Percentiles rank a stretch among this genome's conserved stretches.
Conservation (phyloP, 1,139 yeast species). For the Eremothecium coryli region DNA sequence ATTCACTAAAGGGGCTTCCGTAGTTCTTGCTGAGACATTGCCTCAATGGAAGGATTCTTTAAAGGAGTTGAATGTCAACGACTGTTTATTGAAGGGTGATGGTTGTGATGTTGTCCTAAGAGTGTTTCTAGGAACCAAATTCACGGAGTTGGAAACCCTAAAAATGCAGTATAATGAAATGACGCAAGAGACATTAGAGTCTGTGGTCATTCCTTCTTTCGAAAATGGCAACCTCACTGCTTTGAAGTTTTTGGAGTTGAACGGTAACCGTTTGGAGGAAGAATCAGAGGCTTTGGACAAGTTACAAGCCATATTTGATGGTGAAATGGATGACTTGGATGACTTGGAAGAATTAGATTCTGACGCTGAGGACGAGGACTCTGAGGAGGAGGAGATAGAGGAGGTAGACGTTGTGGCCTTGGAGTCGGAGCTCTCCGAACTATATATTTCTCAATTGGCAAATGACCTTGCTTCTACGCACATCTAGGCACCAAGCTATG, state of each 20-base stretch:
- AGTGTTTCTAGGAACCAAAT: constrained; percentile 37
- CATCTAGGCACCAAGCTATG: constrained; percentile 21
- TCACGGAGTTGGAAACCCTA: constrained; percentile 43
- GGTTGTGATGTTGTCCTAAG: constrained; percentile 56
- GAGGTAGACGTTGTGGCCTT: constrained; percentile 46
- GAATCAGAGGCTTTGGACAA: constrained; percentile 52
- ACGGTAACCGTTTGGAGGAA: constrained; percentile 85
- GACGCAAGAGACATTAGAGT: constrained; percentile 49
- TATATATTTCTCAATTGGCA: constrained; percentile 49
- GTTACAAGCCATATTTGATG: constrained; percentile 59
- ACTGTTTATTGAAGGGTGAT: constrained; percentile 70
- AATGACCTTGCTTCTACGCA: constrained; percentile 48
- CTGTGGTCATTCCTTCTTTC: constrained; percentile 42
- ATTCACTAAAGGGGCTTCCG: constrained; percentile 75
- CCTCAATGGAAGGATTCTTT: constrained; percentile 46
- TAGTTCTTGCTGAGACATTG: constrained; percentile 55
- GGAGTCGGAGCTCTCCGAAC: constrained; percentile 48
- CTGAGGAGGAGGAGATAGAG: constrained; percentile 53
- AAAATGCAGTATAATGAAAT: constrained; percentile 87
- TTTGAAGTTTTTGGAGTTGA: constrained; percentile 63
- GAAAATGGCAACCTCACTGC: constrained; percentile 49
- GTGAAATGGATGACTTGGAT: constrained; percentile 84
- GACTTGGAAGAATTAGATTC: constrained; percentile 87
- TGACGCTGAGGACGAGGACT: constrained; percentile 74
- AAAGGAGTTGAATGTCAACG: constrained; percentile 75